These are phyloP conservation scores for Coprinopsis sp. DNA, from an alignment of 768 basidiomycete genomes.

Conservation along the genomic window DNA sequence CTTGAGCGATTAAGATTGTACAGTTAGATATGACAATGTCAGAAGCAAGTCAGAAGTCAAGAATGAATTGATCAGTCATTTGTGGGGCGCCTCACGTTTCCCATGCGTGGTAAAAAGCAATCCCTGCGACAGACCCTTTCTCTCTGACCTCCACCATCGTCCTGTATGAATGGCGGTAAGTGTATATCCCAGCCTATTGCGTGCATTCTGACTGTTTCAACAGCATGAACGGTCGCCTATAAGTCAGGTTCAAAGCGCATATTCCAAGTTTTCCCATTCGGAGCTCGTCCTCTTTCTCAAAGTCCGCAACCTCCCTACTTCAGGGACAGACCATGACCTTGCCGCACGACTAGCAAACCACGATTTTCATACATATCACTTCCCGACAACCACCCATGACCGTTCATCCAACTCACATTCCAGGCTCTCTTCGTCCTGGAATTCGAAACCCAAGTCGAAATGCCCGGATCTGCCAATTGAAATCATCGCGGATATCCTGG, in stretches of 20 bases:
- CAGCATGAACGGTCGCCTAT: conserved; percentile 34
- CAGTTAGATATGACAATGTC: no score
- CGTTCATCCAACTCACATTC: conserved; percentile 25
- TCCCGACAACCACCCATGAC: conserved; percentile 33
- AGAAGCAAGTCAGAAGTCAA: no score
- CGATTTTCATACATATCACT: conserved; percentile 70
- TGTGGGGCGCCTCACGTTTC: neutral
- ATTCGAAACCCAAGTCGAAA: conserved; percentile 25
- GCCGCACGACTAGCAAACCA: conserved; percentile 69
- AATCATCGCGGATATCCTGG: conserved; percentile 71
- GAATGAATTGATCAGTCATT: no score
- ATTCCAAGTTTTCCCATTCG: conserved; percentile 58
- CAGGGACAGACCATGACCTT: conserved; percentile 60
- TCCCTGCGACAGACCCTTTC: neutral
- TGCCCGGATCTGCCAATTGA: conserved; percentile 69
- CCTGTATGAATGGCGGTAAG: conserved; percentile 34
- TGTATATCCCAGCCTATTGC: conserved; percentile 5
- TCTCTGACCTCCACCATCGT: conserved; percentile 7
- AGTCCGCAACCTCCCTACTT: conserved; percentile 62
- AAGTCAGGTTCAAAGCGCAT: conserved; percentile 60
- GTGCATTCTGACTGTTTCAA: conserved; percentile 14
- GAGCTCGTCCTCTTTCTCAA: conserved; percentile 75
- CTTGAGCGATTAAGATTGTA: conserved; percentile 25
- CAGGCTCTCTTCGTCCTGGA: conserved; percentile 21
- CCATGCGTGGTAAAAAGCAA: neutral